Evolutionary conservation across 345 rosid species (phyloP), one percentile per base, ranked within the genome.

Genomic region (Theobroma cacao): DNA sequence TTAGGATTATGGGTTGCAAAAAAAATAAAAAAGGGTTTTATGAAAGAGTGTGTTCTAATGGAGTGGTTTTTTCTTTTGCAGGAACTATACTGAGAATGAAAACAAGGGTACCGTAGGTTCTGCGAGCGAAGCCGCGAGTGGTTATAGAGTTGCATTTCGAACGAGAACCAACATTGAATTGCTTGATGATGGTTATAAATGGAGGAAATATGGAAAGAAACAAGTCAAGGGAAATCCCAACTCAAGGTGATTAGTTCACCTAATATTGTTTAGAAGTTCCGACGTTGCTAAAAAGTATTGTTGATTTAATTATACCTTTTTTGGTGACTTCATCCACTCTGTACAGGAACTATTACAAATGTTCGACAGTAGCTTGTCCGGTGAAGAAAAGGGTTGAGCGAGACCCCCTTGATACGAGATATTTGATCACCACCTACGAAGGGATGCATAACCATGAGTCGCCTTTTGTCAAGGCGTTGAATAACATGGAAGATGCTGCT

Each of bases 171-270:
- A 24, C 55, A 4, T 0, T 17, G 55, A 17, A 12, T 52, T 41
- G 24, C 5, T 12, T 13, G 72, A 40, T 40, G 72, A 67, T 41
- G 52, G 52, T 41, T 41, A 40, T 67, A 67, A 5, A 41, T 67
- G 72, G 52, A 13, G 52, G 20, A 22, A n/a, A n/a, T n/a, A n/a
- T n/a, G n/a, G n/a, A n/a, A n/a, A n/a, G n/a, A n/a, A n/a, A n/a
- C n/a, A n/a, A n/a, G n/a, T 31, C 40, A 50, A 30, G 66, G 36
- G 47, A 12, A 41, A 9, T 69, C 31, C 45, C 12, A 4, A 30
- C 13, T 0, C 48, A 74, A 56, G 77, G 77, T 74, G 50, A 74
- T 52, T 52, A 36, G 24, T 59, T 56, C 65, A 56, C 40, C 63
- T 55, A 24, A 40, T 72, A 31, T 11, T 5, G 4, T n/a, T 55